Base-by-base conservation (phyloP, 202 grass and related monocot genomes). In the Eragrostis tef region DNA sequence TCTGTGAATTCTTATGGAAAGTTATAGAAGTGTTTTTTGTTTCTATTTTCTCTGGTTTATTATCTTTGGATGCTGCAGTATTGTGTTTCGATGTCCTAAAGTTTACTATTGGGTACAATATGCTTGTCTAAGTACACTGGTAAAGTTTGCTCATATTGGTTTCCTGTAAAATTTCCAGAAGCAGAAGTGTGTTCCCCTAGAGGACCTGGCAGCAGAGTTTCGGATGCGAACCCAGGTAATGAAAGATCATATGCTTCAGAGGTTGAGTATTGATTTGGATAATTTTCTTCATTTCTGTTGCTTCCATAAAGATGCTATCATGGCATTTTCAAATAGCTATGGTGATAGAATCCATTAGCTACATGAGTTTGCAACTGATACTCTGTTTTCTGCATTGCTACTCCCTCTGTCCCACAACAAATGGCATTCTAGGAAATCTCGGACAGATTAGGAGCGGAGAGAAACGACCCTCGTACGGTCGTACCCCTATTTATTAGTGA, bases 171-270 rank as follows among this genome's bases (percentile, higher is more conserved):
- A 41, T 57, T 74, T 75, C 47, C 87, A 98, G 96, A 98, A 87
- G 73, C 92, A 98, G 84, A 98, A 98, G 67, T 98, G 92, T 82
- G 90, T 98, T 83, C 96, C 90, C 16, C 79, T 98, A 67, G 96
- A 98, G 67, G 96, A 98, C 73, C 92, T 95, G 70, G 90, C 96
- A 47, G 92, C 88, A 70, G 96, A 95, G 78, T 98, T 98, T 67
- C 91, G 94, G 71, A 81, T 98, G 64, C 79, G 96, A 77, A 98
- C 95, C 52, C 95, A 98, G 92, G 92, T 94, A 91, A 41, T 42
- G 48, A n/a, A 71, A 77, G 11, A 71, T 7, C 54, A 56, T 72
- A 17, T 47, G n/a, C 39, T 50, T 73, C 21, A 74, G 11, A 84
- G 3, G 42, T 11, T 82, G 14, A 22, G 11, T 66, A 29, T 27